phyloP scores from a whole-genome alignment of 805 yeast species.

The Starmerella roubikii region DNA sequence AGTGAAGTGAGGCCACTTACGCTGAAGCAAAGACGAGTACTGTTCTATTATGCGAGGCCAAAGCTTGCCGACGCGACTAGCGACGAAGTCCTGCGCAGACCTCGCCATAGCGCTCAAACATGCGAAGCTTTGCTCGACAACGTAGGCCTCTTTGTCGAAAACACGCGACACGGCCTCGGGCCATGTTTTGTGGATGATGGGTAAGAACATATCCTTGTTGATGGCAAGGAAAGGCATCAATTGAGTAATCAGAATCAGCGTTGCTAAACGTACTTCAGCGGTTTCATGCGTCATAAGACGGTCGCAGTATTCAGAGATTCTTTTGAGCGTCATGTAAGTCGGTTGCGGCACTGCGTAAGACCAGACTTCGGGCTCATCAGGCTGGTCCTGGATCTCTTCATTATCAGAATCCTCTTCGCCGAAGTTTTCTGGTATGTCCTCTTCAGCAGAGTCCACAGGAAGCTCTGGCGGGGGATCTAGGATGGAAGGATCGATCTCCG shows the following conservation, averaged over 20 bases:
- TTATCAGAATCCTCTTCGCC: constrained; percentile 27
- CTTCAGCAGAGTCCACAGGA: constrained; percentile 21
- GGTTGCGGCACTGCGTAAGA: constrained; percentile 47
- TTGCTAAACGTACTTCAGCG: constrained; percentile 38
- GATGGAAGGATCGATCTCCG: constrained; percentile 22
- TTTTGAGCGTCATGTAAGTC: constrained; percentile 45
- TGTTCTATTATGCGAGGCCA: constrained; percentile 10
- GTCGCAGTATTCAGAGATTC: constrained; percentile 56
- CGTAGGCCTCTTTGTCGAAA: constrained; percentile 24
- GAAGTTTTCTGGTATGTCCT: too few relatives aligned
- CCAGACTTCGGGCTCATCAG: constrained; percentile 40
- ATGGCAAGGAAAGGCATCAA: constrained; percentile 44
- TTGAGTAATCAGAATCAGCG: constrained; percentile 37
- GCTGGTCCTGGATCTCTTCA: constrained; percentile 21
- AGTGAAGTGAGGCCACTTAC: constrained; percentile 18
- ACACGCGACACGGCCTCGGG: constrained; percentile 28
- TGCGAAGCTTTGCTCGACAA: constrained; percentile 24
- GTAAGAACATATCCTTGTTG: constrained; percentile 33
- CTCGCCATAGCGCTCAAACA: constrained; percentile 22
- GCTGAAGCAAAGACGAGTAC: constrained; percentile 1
- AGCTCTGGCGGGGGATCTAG: constrained; percentile 21
- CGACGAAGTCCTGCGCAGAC: constrained; percentile 27
- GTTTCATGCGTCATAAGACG: constrained; percentile 57
- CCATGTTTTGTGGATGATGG: constrained; percentile 43
- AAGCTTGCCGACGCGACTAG: constrained; percentile 22